Evolutionary conservation across 1,284 basidiomycete species (phyloP).

Genomic region (Irpex sp.): DNA sequence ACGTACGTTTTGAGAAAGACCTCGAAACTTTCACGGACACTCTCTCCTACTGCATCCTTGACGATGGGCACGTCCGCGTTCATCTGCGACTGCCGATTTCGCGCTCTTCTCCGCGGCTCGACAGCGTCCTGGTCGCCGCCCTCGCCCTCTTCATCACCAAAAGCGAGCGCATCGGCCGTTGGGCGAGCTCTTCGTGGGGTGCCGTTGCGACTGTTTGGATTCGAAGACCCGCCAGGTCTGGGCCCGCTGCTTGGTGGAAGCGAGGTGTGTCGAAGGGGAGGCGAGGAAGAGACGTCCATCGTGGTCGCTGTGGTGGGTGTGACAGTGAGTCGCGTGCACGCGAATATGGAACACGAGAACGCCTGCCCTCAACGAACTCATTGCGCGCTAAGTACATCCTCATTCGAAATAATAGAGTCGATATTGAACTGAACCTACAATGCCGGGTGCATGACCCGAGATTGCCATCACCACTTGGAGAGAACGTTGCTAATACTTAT

Average conservation of each 20-base stretch:
- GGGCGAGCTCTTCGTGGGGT: conserved; percentile 43
- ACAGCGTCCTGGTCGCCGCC: conserved; percentile 39
- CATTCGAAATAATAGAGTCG: too few species aligned
- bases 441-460: too few species aligned
- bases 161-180: conserved; percentile 55
- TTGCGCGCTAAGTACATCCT: conserved; percentile 3
- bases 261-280: conserved; percentile 38
- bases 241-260: conserved; percentile 72
- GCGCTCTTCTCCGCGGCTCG: conserved; percentile 11
- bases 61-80: conserved; percentile 79
- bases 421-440: too few species aligned
- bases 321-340: conserved; percentile 21
- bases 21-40: conserved; percentile 87
- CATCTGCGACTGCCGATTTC: conserved; percentile 38
- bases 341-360: conserved; percentile 36
- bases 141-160: conserved; percentile 55
- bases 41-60: conserved; percentile 90
- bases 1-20: conserved; percentile 87
- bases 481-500: too few species aligned
- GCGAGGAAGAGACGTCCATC: conserved; percentile 43
- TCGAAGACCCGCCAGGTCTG: conserved; percentile 42
- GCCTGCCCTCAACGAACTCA: conserved; percentile 36
- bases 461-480: too few species aligned
- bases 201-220: conserved; percentile 33
- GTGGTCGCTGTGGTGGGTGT: conserved; percentile 22